Evolutionary conservation across 352 stramenopile genomes (phyloP).

Genomic region (Phytophthora hybrid): DNA sequence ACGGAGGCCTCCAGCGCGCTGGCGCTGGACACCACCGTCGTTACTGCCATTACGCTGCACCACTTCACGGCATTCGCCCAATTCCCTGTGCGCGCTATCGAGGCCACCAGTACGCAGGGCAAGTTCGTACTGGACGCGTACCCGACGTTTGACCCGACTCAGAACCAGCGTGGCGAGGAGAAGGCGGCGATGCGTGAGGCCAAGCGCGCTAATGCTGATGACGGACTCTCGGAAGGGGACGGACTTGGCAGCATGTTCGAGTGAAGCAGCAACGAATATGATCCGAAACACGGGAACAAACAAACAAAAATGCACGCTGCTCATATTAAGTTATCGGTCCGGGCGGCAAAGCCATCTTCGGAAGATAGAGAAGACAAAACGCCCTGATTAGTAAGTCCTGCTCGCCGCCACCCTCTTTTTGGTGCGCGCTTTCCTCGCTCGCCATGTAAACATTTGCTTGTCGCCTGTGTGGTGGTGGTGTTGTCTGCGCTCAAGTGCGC

Average conservation of each 20-base stretch:
- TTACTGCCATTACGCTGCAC: constrained; percentile 71
- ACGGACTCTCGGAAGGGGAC: constrained; percentile 49
- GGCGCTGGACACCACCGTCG: constrained; percentile 70
- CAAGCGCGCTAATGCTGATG: constrained; percentile 52
- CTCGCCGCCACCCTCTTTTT: constrained; percentile 29
- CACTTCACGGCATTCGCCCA: constrained; percentile 70
- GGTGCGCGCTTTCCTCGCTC: constrained; percentile 31
- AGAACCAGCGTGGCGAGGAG: constrained; percentile 41
- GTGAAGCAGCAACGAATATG: constrained; percentile 23
- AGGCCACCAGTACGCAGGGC: constrained; percentile 72
- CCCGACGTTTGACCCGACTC: constrained; percentile 50
- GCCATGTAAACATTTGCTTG: constrained; percentile 34
- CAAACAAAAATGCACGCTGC: constrained; percentile 37
- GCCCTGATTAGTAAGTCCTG: constrained; percentile 8
- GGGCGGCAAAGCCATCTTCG: constrained; percentile 18
- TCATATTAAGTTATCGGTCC: constrained; percentile 50
- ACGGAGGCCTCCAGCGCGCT: constrained; percentile 43
- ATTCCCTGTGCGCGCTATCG: constrained; percentile 66
- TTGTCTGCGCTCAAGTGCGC: constrained; percentile 31
- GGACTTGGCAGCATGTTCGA: constrained; percentile 61
- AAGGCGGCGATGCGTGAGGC: constrained; percentile 59
- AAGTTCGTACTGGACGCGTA: constrained; percentile 82
- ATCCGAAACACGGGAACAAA: neutral
- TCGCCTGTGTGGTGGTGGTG: constrained; percentile 30
- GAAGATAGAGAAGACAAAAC: constrained; percentile 38